Evolutionary conservation across 108 stramenopile species (phyloP), one percentile per base, ranked within the genome.

Genomic region (Nitzschia palea): DNA sequence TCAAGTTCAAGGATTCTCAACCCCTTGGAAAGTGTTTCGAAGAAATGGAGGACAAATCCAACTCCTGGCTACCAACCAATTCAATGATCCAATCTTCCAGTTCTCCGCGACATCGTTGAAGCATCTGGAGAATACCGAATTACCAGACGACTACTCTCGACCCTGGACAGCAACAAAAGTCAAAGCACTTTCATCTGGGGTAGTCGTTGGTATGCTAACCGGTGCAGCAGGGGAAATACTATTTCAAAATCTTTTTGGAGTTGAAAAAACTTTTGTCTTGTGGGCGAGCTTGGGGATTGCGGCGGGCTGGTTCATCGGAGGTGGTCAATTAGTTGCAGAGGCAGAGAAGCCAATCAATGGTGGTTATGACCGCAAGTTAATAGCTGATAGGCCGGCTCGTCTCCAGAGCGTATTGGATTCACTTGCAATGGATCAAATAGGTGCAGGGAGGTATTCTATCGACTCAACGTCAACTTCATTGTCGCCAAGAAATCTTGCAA

Each of bases 281-380:
- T 29, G 28, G 47, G 63, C 28, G 3, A 48, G 47, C 3, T 12
- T 64, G 4, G 63, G 63, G 10, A 28, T 50, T 17, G 63, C 48
- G 10, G 28, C 18, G 4, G 63, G 63, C 4, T 64, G 63, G 63
- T 64, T 43, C 29, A 3, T 50, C 8, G 37, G 37, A 17, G 63
- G 63, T 26, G 63, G 63, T 4, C 28, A 26, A 5, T 20, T 52
- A 50, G 63, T 64, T 2, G 43, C 43, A 22, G 47, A 50, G 27
- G 63, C 36, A 3, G 63, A 64, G 45, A 27, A 48, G 25, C 28
- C 37, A n/a, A 27, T 64, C 28, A 64, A 67, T 67, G 66, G 66
- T 6, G 66, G 66, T 8, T 67, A 67, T 25, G 66, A 67, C 37
- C 44, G 44, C 29, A 67, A 67, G 30, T 28, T 67, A 14, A 47